Evolutionary conservation across 768 basidiomycete genomes (phyloP), one percentile per base, ranked within the genome.

Genomic region (Lepiota brunneoincarnata): DNA sequence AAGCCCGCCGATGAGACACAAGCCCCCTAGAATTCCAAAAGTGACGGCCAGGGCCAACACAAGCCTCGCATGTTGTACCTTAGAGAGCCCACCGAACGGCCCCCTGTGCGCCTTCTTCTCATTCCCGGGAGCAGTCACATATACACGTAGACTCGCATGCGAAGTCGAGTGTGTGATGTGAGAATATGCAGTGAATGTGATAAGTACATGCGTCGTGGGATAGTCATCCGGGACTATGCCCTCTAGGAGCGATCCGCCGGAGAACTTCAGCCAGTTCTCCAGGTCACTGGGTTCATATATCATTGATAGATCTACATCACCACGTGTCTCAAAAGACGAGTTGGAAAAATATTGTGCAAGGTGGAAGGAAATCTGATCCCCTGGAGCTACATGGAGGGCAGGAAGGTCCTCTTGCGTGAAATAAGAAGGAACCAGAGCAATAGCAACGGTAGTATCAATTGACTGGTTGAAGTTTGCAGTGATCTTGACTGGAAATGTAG

Each of bases 181-280:
- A 28, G 85, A 87, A 66, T 83, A 88, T 2, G 87, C 89, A 6
- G 83, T 82, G 59, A 91, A 87, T 2, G 80, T 81, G 45, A 83
- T 71, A 1, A 69, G 67, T 37, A 84, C 74, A 40, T 75, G 73
- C 15, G 75, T 62, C 26, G 59, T 58, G 24, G 71, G 59, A 20
- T 76, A 77, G 55, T 78, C 67, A 31, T 61, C 46, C 4, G 89
- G 86, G 31, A 90, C 67, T 15, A 63, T 76, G 5, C 90, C 91
- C 31, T 72, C 66, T 43, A 91, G 65, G n/a, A 67, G 65, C 7
- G 74, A 35, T 43, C 51, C 75, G 14, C 66, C 69, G 40, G 39
- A 52, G 31, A 48, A 39, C 28, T 21, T 20, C 38, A 54, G 28
- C 44, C 45, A 54, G 35, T 38, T 20, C 34, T 48, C 35, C 6